Evolutionary conservation across 2,329 filamentous ascomycete genomes (phyloP), one percentile per base, ranked within the genome.

Genomic region (Trichocomaceae sp.): DNA sequence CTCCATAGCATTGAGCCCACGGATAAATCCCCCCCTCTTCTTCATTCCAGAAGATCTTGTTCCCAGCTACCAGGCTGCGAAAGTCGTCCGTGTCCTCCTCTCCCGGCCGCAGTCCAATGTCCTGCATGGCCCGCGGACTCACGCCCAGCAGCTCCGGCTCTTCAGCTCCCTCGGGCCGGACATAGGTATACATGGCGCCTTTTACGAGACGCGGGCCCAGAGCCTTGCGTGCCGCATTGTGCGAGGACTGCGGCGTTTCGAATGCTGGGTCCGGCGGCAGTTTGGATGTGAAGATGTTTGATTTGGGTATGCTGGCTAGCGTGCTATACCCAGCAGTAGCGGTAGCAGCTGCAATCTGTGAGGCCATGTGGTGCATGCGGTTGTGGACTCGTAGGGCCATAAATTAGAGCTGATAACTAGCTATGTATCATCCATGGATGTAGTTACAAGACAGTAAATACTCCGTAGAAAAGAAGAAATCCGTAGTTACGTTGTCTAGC

Each of bases 1-100:
- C 92, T 55, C 93, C 93, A 69, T 99, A 99, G 74, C 93, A 97
- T 73, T 99, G 93, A 31, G 93, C 91, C 93, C 93, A 99, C 0
- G 93, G 92, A 69, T 99, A 99, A 44, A 93, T 84, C n/a, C 87
- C 86, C 19, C 87, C 86, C 56, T 83, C 75, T 22, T 83, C 79
- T 56, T 86, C 81, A 60, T 90, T 81, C 49, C 90, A 92, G 54
- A 87, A 82, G 13, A 96, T 80, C 65, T 83, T 85, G 68, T 93
- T 95, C 2, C 93, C 93, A 0, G 88, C 83, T 6, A 95, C 87
- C 0, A 90, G 78, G 57, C 87, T 79, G 58, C 82, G 80, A 69
- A 97, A 96, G 10, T 88, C 85, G 0, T 87, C 79, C 0, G 82
- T 87, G 48, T 82, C 71, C 47, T 85, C 83, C 61, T 93, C 87